These are phyloP conservation scores for Populus simonii DNA, from an alignment of 345 rosid species.

Conservation along the genomic window DNA sequence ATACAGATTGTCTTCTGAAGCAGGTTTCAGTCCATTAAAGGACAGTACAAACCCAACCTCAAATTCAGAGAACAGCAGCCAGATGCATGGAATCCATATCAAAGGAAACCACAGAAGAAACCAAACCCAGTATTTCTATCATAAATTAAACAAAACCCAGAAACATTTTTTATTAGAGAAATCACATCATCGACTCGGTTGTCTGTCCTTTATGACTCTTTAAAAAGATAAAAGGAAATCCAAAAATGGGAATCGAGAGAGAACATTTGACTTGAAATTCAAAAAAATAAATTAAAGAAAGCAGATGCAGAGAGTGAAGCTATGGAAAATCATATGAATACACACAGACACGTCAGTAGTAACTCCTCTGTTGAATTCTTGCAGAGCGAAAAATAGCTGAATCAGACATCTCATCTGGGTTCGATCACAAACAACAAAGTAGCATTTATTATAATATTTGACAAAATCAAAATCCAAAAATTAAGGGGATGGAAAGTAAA, in stretches of 20 bases:
- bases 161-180: neutral
- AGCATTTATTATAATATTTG: neutral
- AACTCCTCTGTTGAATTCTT: slow-evolving; percentile 8
- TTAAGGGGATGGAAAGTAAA: neutral
- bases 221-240: neutral
- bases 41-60: slow-evolving; percentile 11
- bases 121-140: slow-evolving; percentile 7
- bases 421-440: slow-evolving; percentile 24
- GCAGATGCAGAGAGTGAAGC: slow-evolving; percentile 26
- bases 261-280: slow-evolving; percentile 24
- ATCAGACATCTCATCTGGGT: slow-evolving; percentile 24
- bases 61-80: slow-evolving; percentile 1
- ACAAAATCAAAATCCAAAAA: neutral
- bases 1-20: slow-evolving; percentile 6
- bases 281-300: neutral
- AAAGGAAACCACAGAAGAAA: slow-evolving; percentile 12
- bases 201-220: neutral
- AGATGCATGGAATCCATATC: slow-evolving; percentile 17
- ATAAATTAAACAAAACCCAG: slow-evolving; percentile 18
- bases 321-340: neutral
- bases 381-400: slow-evolving; percentile 11
- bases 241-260: slow-evolving; percentile 7
- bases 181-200: neutral
- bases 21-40: slow-evolving; percentile 24
- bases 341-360: slow-evolving; percentile 17